Conservation (phyloP, 805 yeast genomes). For the Cyberlindnera veronae region DNA sequence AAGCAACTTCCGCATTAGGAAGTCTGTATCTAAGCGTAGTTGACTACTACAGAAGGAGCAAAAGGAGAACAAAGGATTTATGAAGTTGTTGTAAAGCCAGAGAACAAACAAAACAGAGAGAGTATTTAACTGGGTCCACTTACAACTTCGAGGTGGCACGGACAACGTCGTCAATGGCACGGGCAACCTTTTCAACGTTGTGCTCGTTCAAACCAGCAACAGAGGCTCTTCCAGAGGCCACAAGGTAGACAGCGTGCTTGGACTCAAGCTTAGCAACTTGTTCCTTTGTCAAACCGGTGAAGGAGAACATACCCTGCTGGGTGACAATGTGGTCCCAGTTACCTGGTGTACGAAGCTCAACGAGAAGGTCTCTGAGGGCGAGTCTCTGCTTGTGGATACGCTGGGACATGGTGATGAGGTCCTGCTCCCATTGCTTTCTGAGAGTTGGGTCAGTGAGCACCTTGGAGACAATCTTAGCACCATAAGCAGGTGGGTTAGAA, state of each 20-base stretch:
- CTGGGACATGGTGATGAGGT: slow-evolving; percentile 81
- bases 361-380: slow-evolving; percentile 57
- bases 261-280: slow-evolving; percentile 76
- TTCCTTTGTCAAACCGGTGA: slow-evolving; percentile 76
- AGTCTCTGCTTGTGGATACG: slow-evolving; percentile 80
- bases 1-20: neutral
- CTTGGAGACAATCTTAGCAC: slow-evolving; percentile 83
- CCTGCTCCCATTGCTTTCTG: slow-evolving; percentile 75
- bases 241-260: slow-evolving; percentile 79
- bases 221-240: slow-evolving; percentile 82
- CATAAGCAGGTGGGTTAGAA: slow-evolving; percentile 94
- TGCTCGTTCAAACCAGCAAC: slow-evolving; percentile 87
- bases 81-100: no score
- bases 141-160: slow-evolving; percentile 26
- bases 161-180: slow-evolving; percentile 78
- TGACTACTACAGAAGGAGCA: no score
- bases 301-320: slow-evolving; percentile 97
- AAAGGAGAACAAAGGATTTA: no score
- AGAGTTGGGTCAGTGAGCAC: slow-evolving; percentile 68
- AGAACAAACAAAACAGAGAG: neutral
- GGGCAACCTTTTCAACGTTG: slow-evolving; percentile 76
- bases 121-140: neutral
- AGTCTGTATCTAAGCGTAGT: neutral
- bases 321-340: slow-evolving; percentile 86
- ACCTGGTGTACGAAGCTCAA: slow-evolving; percentile 74